phyloP scores from a whole-genome alignment of 345 rosid species.

The Microcos paniculata region DNA sequence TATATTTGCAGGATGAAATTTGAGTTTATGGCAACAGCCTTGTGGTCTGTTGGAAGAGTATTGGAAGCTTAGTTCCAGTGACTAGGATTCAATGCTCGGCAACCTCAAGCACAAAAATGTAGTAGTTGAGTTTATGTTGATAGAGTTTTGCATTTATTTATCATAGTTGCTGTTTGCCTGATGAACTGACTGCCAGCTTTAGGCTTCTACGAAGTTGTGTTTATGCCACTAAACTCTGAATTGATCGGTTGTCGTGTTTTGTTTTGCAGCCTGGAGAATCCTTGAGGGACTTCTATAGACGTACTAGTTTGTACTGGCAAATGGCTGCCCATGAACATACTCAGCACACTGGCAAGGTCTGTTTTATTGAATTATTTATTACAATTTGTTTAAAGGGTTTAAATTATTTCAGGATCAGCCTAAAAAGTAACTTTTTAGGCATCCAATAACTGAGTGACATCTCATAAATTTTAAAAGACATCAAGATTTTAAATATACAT shows the following conservation, averaged over 20 bases:
- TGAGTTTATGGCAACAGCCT: too few species aligned
- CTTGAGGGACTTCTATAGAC: constrained; percentile 86
- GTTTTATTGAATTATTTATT: constrained; percentile 10
- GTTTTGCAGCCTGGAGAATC: constrained; percentile 85
- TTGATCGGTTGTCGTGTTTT: constrained; percentile 16
- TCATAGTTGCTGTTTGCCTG: neutral
- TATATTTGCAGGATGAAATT: neutral
- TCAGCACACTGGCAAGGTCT: constrained; percentile 97
- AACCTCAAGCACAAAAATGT: too few species aligned
- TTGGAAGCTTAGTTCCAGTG: too few species aligned
- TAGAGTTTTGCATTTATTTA: constrained; percentile 2
- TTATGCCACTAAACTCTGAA: neutral
- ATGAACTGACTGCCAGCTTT: neutral
- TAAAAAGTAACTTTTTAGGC: too few species aligned
- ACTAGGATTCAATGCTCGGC: too few species aligned
- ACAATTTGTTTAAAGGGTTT: neutral
- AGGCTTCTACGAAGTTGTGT: neutral
- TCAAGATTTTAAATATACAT: too few species aligned
- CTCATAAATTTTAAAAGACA: too few species aligned
- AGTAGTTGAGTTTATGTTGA: neutral
- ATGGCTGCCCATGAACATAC: constrained; percentile 99
- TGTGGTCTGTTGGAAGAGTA: too few species aligned
- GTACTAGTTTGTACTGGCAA: constrained; percentile 95
- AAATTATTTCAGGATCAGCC: too few species aligned
- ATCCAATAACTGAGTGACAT: too few species aligned